Conservation (phyloP, 345 rosid species). For the Eucalyptus lansdowneana region DNA sequence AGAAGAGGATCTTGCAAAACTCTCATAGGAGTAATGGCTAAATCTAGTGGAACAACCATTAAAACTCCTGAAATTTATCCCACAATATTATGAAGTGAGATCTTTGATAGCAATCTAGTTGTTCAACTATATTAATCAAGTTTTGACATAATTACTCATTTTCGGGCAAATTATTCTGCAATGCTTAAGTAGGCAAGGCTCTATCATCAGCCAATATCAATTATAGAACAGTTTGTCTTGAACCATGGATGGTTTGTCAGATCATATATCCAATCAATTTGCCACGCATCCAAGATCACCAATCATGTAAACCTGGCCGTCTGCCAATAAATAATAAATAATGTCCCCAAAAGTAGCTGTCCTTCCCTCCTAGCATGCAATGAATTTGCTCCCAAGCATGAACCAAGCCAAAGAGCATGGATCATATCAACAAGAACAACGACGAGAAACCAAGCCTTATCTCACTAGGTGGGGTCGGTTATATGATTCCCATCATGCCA, state of each 20-base stretch:
- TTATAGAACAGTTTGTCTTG: background rate
- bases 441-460: background rate
- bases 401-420: background rate
- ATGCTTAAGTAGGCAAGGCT: background rate
- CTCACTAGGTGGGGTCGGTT: background rate
- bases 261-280: background rate
- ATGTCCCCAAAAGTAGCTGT: background rate
- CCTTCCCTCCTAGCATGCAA: background rate
- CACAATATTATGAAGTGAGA: background rate
- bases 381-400: background rate
- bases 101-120: background rate
- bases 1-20: slow-evolving; percentile 86
- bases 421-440: background rate
- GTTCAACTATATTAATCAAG: background rate
- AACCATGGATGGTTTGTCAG: background rate
- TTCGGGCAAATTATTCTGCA: background rate
- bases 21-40: slow-evolving; percentile 95
- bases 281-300: background rate
- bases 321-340: background rate
- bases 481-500: background rate
- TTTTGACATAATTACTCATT: background rate
- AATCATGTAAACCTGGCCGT: background rate
- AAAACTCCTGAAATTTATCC: slow-evolving; percentile 42
- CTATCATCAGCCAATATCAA: background rate
- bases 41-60: slow-evolving; percentile 66